These are phyloP conservation scores for Tulasnella sp. DNA, from an alignment of 768 basidiomycete genomes.

Conservation along the genomic window DNA sequence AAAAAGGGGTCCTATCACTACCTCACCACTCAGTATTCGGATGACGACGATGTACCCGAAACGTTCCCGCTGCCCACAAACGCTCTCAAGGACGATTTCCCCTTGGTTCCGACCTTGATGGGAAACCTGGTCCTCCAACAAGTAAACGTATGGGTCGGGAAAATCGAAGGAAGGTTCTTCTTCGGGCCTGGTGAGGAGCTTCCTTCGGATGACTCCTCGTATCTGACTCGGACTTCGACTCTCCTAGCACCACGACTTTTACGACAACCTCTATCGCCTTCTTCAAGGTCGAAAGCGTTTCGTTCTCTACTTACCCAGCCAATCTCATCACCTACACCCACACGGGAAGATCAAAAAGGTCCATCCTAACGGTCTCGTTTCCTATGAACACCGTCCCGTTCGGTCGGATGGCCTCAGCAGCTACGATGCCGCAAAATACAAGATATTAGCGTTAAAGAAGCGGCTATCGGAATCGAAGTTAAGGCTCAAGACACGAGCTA, in stretches of 20 bases:
- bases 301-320: not conserved
- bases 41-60: not conserved
- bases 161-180: conserved; percentile 3
- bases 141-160: conserved; percentile 8
- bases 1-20: not conserved
- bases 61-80: not conserved
- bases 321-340: not conserved
- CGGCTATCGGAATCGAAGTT: not conserved
- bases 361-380: not conserved
- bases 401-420: not conserved
- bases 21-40: conserved; percentile 1
- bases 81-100: not conserved
- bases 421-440: not conserved
- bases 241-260: conserved; percentile 5
- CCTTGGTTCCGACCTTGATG: not conserved
- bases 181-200: not conserved
- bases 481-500: not conserved
- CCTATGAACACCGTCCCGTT: not conserved
- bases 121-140: conserved; percentile 4
- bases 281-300: conserved; percentile 13
- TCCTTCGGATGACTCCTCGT: not conserved
- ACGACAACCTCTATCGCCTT: conserved; percentile 12
- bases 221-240: not conserved
- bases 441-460: not conserved
- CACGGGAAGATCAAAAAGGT: conserved; percentile 8